Conservation (phyloP, 2,329 filamentous ascomycete species). For the Laburnicola sp. region DNA sequence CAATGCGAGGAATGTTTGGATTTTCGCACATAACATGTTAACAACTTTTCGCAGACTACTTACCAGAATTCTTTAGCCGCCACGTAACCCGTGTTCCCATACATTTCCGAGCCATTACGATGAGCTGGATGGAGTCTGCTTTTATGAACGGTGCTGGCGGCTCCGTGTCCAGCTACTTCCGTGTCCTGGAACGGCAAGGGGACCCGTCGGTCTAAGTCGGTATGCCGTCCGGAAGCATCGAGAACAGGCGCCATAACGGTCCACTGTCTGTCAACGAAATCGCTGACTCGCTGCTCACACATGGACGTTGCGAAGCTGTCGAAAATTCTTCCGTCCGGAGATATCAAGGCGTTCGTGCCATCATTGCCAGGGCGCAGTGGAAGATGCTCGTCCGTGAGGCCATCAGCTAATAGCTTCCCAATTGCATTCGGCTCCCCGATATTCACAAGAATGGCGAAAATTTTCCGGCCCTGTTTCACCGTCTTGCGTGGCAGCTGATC, state of each 20-base stretch:
- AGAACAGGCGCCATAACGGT: conserved; percentile 11
- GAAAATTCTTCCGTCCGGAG: background rate
- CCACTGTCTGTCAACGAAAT: conserved; percentile 15
- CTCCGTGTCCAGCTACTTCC: background rate
- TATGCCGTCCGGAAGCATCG: conserved; percentile 3
- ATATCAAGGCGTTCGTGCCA: background rate
- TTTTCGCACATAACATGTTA: too few species aligned
- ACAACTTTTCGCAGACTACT: too few species aligned
- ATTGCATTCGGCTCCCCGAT: conserved; percentile 7
- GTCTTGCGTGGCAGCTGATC: background rate
- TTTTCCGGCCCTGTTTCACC: conserved; percentile 5
- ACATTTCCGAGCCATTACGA: background rate
- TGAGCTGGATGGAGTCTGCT: conserved; percentile 5
- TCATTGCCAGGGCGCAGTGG: background rate
- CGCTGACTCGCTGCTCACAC: background rate
- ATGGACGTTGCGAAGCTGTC: background rate
- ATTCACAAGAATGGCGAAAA: conserved; percentile 11
- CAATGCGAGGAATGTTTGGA: too few species aligned
- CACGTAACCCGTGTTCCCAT: background rate
- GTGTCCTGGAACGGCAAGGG: conserved; percentile 8
- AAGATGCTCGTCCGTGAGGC: conserved; percentile 6
- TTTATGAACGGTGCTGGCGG: background rate
- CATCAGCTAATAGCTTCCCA: conserved; percentile 3
- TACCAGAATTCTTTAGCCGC: conserved; percentile 1
- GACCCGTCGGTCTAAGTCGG: background rate